Base-by-base conservation (phyloP, 768 basidiomycete genomes). In the Termitomyces heimii region DNA sequence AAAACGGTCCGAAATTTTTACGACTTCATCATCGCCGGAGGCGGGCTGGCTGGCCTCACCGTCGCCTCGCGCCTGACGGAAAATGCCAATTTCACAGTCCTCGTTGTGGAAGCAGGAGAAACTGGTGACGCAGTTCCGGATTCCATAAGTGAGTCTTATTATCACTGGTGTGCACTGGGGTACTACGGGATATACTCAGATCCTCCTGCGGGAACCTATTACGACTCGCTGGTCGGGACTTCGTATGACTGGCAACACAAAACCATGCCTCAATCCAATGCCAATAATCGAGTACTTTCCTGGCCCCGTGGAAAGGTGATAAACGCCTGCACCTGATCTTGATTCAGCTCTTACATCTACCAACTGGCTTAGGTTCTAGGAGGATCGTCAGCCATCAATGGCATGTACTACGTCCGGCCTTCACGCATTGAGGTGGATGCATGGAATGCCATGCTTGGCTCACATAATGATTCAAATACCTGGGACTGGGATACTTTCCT, bases 311-410 rank as follows among this genome's bases (percentile, higher is more conserved):
- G 88, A 32, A 85, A 82, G 67, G 81, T 84, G 49, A 31, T 48
- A 48, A 7, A 39, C 31, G n/a, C 26, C 28, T 39, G 29, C 13
- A 22, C 29, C 12, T 28, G 40, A 18, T 32, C 9, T 12, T 26
- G 3, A 18, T 44, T 20, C 14, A 53, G 20, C 35, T 31, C 9
- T n/a, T 14, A 14, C 31, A 24, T 24, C 44, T 22, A 28, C 18
- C 9, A 9, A 22, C 10, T 44, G 32, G 31, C 4, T 49, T 31
- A 86, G 74, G 74, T 85, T 43, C 74, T 90, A 24, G 87, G 88
- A 53, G 87, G 88, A 6, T 85, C 82, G 0, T 77, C 83, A 31
- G 84, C 86, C 9, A 75, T 88, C 53, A 90, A 90, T 67, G 86
- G 84, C 48, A 77, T 88, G 76, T 88, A 85, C 71, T 72, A 80